Evolutionary conservation across 179 eudicot species (phyloP), one percentile per base, ranked within the genome.

Genomic region (Sideroxylon spinosum): DNA sequence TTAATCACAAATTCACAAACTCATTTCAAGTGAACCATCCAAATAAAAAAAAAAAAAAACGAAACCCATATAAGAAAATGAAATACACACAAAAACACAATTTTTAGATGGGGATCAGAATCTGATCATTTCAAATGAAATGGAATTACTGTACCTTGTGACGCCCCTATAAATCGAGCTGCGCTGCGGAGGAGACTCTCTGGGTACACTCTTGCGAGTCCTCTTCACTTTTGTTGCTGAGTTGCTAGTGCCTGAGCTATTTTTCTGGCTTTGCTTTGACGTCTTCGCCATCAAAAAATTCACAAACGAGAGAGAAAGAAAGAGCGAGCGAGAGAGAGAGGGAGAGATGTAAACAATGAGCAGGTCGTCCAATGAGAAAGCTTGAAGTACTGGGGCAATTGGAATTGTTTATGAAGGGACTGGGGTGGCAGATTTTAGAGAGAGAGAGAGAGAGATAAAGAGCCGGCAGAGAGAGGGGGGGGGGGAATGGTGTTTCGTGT

Each of bases 161-260:
- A 86, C 88, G 3, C 88, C 90, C 32, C 90, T 55, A 52, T 84
- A 89, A 19, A 85, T 72, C 3, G 97, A 92, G 89, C 97, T 92
- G 17, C 97, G 97, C 62, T 84, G 93, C 10, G 86, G 87, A 9
- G 97, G 91, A 10, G 93, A 84, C 7, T 86, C 92, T 71, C 91
- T 77, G 4, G 91, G 91, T n/a, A 83, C 87, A 32, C 84, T 85
- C 61, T 89, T 90, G 22, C 97, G 81, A 0, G 84, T 83, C 56
- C 88, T 75, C 80, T 87, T 91, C 12, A 37, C 83, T 74, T 86
- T 89, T 14, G 32, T 60, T 0, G 81, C 67, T 0, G 72, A 16
- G 7, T 26, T 50, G 77, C 29, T 82, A 32, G 28, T 49, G 73
- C 32, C 63, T 10, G 79, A 13, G 63, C 46, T 85, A 59, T 26